phyloP scores from a whole-genome alignment of 2,329 filamentous ascomycete species.

The Aureobasidium sp. region DNA sequence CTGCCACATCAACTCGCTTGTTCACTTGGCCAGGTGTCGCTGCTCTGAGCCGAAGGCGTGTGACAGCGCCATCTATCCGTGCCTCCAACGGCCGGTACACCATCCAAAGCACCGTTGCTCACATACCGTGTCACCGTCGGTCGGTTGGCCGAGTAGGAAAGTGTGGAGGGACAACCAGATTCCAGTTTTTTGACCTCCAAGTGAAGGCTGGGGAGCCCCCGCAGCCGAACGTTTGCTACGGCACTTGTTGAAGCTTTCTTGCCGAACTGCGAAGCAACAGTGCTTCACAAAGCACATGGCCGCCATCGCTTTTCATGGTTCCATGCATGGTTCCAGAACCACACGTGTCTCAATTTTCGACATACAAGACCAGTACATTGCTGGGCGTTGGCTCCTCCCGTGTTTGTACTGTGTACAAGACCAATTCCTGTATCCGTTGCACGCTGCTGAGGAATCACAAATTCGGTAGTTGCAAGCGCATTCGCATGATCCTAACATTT shows the following conservation, averaged over 20 bases:
- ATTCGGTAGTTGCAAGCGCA: neutral
- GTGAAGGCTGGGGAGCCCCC: constrained; percentile 4
- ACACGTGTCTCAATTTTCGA: neutral
- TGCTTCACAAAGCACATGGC: neutral
- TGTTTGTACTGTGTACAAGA: neutral
- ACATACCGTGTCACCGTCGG: neutral
- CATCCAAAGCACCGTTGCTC: neutral
- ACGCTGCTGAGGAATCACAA: neutral
- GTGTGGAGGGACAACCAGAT: constrained; percentile 6
- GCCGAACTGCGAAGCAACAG: constrained; percentile 1
- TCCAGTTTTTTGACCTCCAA: neutral
- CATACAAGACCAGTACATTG: neutral
- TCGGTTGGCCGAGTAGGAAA: neutral
- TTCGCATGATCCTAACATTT: neutral
- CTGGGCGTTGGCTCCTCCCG: neutral
- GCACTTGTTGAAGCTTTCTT: constrained; percentile 8
- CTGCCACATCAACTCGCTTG: neutral
- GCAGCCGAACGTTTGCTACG: neutral
- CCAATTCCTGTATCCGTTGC: neutral
- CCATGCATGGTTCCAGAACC: constrained; percentile 2
- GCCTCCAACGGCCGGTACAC: constrained; percentile 2
- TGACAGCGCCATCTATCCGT: constrained; percentile 3
- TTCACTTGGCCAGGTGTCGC: neutral
- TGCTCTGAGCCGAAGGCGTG: neutral
- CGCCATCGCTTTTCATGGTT: neutral